Percentiles rank a stretch among this genome's conserved stretches.
These are phyloP conservation scores for Eruca vesicaria DNA, from an alignment of 441 rosid species.

Conservation along the genomic window DNA sequence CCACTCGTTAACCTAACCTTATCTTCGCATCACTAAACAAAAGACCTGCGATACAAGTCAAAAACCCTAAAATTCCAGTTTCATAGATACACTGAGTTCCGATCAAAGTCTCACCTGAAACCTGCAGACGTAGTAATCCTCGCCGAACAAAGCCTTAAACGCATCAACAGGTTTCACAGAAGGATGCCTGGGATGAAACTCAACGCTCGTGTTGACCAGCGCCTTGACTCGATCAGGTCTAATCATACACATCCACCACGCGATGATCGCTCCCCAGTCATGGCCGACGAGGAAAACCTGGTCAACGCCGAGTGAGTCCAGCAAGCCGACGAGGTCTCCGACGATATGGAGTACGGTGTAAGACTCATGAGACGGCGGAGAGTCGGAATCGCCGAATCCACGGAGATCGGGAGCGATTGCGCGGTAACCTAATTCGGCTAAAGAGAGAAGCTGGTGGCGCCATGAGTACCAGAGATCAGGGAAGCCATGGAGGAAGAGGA, in stretches of 20 bases:
- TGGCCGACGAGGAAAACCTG: conserved; percentile 63
- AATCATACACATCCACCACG: conserved; percentile 60
- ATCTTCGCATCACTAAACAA: background rate
- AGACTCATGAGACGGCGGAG: conserved; percentile 39
- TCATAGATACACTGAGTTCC: background rate
- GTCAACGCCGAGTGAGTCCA: conserved; percentile 45
- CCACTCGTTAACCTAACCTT: background rate
- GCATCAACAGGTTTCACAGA: conserved; percentile 41
- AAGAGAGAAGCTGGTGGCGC: conserved; percentile 63
- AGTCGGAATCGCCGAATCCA: conserved; percentile 64
- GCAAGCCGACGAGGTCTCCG: conserved; percentile 62
- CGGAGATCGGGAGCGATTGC: conserved; percentile 76
- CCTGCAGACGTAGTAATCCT: conserved; percentile 59
- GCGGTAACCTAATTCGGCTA: conserved; percentile 56
- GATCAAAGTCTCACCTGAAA: conserved; percentile 45
- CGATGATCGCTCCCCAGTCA: conserved; percentile 64
- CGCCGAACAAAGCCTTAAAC: conserved; percentile 50
- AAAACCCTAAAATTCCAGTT: background rate
- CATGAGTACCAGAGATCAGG: conserved; percentile 76
- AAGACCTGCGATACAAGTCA: background rate
- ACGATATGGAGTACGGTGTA: conserved; percentile 53
- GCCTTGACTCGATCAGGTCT: conserved; percentile 66
- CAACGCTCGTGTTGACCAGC: conserved; percentile 54
- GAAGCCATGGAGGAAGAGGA: conserved; percentile 70
- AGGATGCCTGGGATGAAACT: conserved; percentile 47